Base-by-base conservation (phyloP, 2,329 filamentous ascomycete genomes). In the Penicillium sp. region DNA sequence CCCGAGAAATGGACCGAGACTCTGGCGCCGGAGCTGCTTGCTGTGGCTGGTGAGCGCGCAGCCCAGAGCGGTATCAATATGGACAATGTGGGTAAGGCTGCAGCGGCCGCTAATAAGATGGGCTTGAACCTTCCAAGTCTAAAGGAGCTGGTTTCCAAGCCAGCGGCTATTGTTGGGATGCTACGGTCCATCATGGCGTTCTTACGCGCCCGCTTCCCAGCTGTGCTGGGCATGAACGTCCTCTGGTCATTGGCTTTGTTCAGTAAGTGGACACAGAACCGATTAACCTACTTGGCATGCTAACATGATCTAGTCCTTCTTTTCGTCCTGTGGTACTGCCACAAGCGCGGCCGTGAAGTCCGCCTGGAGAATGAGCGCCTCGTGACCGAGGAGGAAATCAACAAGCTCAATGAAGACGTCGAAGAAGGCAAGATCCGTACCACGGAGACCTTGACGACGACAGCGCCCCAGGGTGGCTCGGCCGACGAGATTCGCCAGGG, bases 281-380 rank as follows among this genome's bases (percentile, higher is more conserved):
- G 4, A 13, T n/a, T 7, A 6, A 12, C 6, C 28, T 23, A 15
- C 6, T 31, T 9, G 1, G n/a, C 20, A 13, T 25, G 29, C 44
- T 49, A 18, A 54, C n/a, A 25, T 20, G 15, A 27, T 6, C 28
- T 29, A 88, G 88, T 97, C 47, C 79, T 97, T 13, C 80, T 98
- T 49, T 93, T 95, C 66, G 89, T 95, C 39, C 84, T 97, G 62
- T 98, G 92, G 91, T 98, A 97, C 73, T 97, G 91, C 73, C 87
- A 97, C 72, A 97, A 97, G 75, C 87, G 93, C 46, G 93, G 93
- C 33, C 83, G 83, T 39, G 92, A 98, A 73, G 84, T 84, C 6
- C 82, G 93, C 44, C 80, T 97, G 10, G 85, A 87, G 65, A 81
- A 76, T 44, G 80, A 81, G 55, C 71, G 75, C 12, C 66, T 77